Base-by-base conservation (phyloP, 148 eudicot species). In the Camellia granthamiana region DNA sequence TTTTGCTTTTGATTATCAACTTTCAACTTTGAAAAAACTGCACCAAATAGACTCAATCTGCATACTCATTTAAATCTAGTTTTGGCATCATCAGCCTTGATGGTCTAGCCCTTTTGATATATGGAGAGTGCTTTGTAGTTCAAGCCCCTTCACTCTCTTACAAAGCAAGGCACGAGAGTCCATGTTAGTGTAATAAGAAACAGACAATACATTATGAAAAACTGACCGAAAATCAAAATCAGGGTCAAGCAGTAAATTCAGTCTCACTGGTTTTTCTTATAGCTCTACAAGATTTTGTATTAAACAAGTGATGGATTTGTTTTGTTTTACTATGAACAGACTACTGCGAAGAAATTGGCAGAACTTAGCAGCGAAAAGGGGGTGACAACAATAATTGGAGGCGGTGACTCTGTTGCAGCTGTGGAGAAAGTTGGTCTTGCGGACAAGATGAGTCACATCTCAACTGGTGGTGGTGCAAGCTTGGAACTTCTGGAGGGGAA, bases 381-480 rank as follows among this genome's bases (percentile, higher is more conserved):
- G 2, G 97, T 90, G 80, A 92, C 92, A 18, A 94, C 98, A 83
- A 92, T 94, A 79, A 92, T 94, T 13, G 98, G 98, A 47, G 98
- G 98, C 6, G 98, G 98, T 3, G 98, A 94, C 83, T 94, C 98
- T 0, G 97, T 94, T 55, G 97, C 95, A 63, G 97, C 98, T 14
- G 98, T 94, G 18, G 98, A 94, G 88, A 92, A 92, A 89, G 97
- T 81, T 47, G 98, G 98, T 7, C 89, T 94, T 4, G 98, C 97
- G 0, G 98, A 94, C 66, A 88, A 91, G 92, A 94, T 94, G 98
- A 94, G 97, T 87, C 98, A 94, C 86, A 94, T 94, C 75, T 94
- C 98, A 55, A 94, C 98, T 0, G 98, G 98, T 67, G 98, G 98
- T 14, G 98, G 97, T 82, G 98, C 97, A 56, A 95, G 98, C 85